These are phyloP conservation scores for Paecilomyces fulvus DNA, from an alignment of 2,329 filamentous ascomycete genomes.

Conservation along the genomic window DNA sequence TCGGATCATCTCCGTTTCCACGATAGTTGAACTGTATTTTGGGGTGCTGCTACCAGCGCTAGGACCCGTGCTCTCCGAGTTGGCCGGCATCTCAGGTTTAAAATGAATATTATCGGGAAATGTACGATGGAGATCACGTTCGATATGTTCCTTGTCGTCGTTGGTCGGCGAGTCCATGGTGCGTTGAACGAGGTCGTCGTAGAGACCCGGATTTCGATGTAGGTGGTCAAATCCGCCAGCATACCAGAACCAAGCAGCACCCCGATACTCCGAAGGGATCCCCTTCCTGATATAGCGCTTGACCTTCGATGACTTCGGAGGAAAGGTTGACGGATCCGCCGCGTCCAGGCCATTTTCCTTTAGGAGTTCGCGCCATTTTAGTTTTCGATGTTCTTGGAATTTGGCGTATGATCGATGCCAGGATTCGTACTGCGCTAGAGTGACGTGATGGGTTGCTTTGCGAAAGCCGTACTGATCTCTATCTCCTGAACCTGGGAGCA, in stretches of 20 bases:
- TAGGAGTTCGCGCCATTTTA: slow-evolving; percentile 75
- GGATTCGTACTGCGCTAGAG: slow-evolving; percentile 65
- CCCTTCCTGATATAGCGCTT: slow-evolving; percentile 90
- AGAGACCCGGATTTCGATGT: slow-evolving; percentile 66
- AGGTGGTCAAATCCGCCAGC: slow-evolving; percentile 76
- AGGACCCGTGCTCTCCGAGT: slow-evolving; percentile 9
- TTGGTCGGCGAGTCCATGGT: slow-evolving; percentile 58
- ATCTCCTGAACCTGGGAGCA: slow-evolving; percentile 22
- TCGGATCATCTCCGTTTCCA: slow-evolving; percentile 69
- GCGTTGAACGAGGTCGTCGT: slow-evolving; percentile 59
- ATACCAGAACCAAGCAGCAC: slow-evolving; percentile 97
- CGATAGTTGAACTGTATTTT: slow-evolving; percentile 27
- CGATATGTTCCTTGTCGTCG: slow-evolving; percentile 80
- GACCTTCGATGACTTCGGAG: slow-evolving; percentile 69
- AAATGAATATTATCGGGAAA: slow-evolving; percentile 93
- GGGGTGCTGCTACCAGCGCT: slow-evolving; percentile 28
- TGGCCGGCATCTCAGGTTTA: slow-evolving; percentile 50
- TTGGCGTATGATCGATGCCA: slow-evolving; percentile 71
- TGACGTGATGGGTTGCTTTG: slow-evolving; percentile 74
- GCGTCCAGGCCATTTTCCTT: slow-evolving; percentile 67
- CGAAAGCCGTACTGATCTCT: slow-evolving; percentile 89
- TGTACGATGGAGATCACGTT: slow-evolving; percentile 85
- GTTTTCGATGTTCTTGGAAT: slow-evolving; percentile 64
- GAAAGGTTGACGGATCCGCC: slow-evolving; percentile 66
- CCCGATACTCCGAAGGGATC: slow-evolving; percentile 86